Evolutionary conservation across 1,284 basidiomycete genomes (phyloP), one percentile per base, ranked within the genome.

Genomic region (Ceratobasidium sp.): DNA sequence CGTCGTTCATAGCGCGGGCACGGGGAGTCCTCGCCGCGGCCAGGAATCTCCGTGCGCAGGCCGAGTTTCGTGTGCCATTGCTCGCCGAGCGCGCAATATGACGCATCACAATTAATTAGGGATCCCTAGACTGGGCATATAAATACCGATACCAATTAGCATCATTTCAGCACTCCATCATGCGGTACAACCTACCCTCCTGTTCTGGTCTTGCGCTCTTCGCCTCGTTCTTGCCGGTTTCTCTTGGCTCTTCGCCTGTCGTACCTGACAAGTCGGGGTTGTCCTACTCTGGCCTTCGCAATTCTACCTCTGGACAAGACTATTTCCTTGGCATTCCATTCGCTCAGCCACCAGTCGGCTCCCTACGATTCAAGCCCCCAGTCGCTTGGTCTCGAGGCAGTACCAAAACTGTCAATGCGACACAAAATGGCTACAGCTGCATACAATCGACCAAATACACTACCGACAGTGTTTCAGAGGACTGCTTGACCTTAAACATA

Each of bases 261-360:
- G 29, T 71, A 0, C 13, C 7, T 19, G 68, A 56, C 7, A 5
- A 27, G 4, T 71, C 68, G 22, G 68, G 68, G 5, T 24, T 71
- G 14, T 59, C 68, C n/a, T 71, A 71, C 31, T 41, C 49, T 13
- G 74, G 74, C 9, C 39, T 74, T 49, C 69, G 61, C 16, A 59
- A 68, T 22, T 24, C 62, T 9, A 59, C 64, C 14, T 58, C 62
- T 53, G 41, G 48, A 9, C 68, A 74, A 43, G 76, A 76, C 46
- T 72, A 74, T 29, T 76, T 76, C 39, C 75, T 76, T 14, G 75
- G 75, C 37, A 74, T 76, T 41, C 75, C 75, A 0, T 76, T 53
- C 24, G 75, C 75, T 16, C 14, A 66, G 43, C 73, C 75, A 13
- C 75, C 75, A 1, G 14, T 76, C 8, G 75, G 75, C 2, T 4